Conservation (phyloP, 179 eudicot species). For the Spergularia azorica region DNA sequence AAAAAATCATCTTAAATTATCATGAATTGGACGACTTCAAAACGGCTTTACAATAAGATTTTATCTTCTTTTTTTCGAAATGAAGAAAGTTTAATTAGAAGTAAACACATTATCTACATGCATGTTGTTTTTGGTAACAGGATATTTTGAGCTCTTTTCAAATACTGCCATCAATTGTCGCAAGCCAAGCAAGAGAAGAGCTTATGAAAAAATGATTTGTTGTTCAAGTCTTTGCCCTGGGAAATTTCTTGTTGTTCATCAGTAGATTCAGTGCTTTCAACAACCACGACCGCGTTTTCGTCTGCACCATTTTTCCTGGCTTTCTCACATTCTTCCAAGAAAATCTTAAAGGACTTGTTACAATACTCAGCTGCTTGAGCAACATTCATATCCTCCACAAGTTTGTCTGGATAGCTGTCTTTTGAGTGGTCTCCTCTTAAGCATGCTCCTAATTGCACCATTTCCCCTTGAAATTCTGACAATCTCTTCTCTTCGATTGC, state of each 20-base stretch:
- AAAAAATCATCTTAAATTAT: too few relatives aligned
- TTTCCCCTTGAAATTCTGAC: constrained; percentile 65
- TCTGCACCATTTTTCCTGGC: constrained; percentile 47
- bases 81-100: too few relatives aligned
- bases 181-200: constrained; percentile 13
- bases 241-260: not conserved
- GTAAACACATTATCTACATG: too few relatives aligned
- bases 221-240: not conserved
- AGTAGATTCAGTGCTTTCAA: constrained; percentile 5
- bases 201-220: constrained; percentile 35
- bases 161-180: not conserved
- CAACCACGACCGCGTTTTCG: constrained; percentile 41
- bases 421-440: constrained; percentile 59
- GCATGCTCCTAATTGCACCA: constrained; percentile 65
- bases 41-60: too few relatives aligned
- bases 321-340: constrained; percentile 47
- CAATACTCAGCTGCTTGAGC: constrained; percentile 52
- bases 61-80: too few relatives aligned
- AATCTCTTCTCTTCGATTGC: constrained; percentile 51
- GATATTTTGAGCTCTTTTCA: too few relatives aligned
- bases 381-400: constrained; percentile 60
- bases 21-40: too few relatives aligned
- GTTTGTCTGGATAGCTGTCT: constrained; percentile 46
- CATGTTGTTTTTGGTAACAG: too few relatives aligned
- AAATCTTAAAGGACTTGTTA: constrained; percentile 42